Conservation (phyloP, 208 protist species). For the Polymyxa betae region DNA sequence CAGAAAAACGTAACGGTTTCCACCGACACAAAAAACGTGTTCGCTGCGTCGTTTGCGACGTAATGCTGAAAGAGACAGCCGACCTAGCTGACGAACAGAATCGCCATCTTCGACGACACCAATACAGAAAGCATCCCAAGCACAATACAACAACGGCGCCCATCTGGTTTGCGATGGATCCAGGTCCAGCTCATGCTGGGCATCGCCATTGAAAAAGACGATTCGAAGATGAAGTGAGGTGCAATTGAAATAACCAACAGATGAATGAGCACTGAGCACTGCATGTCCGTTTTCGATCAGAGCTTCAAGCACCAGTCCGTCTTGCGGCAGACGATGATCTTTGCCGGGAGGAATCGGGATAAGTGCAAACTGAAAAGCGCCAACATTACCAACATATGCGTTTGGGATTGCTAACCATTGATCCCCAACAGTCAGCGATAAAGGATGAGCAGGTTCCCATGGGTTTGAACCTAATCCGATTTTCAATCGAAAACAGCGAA, state of each 20-base stretch:
- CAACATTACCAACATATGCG: background rate
- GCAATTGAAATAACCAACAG: slow-evolving; percentile 13
- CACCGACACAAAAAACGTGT: background rate
- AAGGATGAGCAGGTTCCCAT: background rate
- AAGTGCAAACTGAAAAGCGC: background rate
- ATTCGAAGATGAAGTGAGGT: background rate
- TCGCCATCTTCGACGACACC: background rate
- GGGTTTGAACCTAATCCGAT: background rate
- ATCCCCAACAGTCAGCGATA: slow-evolving; percentile 7
- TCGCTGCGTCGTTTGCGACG: slow-evolving; percentile 34
- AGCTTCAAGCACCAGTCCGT: slow-evolving; percentile 5
- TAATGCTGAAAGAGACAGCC: slow-evolving; percentile 11
- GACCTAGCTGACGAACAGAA: background rate
- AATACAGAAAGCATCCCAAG: slow-evolving; percentile 20
- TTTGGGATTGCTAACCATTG: background rate
- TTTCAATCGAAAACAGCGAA: background rate
- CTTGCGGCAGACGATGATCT: slow-evolving; percentile 9
- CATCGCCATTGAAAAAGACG: background rate
- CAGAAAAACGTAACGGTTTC: background rate
- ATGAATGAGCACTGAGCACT: slow-evolving; percentile 9
- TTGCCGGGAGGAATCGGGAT: background rate
- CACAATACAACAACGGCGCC: background rate
- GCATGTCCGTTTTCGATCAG: slow-evolving; percentile 17
- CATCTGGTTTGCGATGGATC: background rate
- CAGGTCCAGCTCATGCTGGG: background rate